phyloP scores from a whole-genome alignment of 2,329 filamentous ascomycete species.

The Neopestalotiopsis clavispora region DNA sequence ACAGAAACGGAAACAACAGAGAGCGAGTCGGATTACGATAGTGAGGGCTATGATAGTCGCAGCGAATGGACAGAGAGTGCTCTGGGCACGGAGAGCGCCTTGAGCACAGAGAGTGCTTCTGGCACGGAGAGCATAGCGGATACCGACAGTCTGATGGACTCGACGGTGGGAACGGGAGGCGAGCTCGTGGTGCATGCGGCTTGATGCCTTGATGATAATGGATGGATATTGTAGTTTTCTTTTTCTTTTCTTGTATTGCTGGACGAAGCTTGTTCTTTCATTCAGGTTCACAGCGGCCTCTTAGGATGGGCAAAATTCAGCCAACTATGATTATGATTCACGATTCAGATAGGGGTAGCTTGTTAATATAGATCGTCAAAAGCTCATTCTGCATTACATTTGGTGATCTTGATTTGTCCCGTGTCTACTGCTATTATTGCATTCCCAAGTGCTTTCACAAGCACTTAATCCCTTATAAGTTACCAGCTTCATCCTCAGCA shows the following conservation, averaged over 20 bases:
- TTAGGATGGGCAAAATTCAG: not conserved
- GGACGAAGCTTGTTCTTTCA: not conserved
- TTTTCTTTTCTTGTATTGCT: constrained; percentile 4
- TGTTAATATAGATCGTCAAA: not conserved
- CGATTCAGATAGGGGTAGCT: not conserved
- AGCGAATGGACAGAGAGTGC: constrained; percentile 55
- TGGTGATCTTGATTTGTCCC: not conserved
- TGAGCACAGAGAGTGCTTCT: constrained; percentile 38
- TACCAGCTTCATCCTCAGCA: too few relatives aligned
- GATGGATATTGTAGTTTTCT: not conserved
- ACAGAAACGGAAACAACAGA: constrained; percentile 30
- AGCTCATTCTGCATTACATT: not conserved
- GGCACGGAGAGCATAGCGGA: constrained; percentile 36
- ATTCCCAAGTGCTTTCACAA: not conserved
- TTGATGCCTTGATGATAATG: constrained; percentile 17
- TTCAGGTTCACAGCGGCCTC: not conserved
- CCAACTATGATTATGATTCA: constrained; percentile 11
- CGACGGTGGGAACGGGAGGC: constrained; percentile 32
- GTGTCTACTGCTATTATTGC: not conserved
- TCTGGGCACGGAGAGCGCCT: constrained; percentile 34
- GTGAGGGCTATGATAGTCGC: constrained; percentile 39
- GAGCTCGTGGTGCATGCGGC: constrained; percentile 42
- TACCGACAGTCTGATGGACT: constrained; percentile 32
- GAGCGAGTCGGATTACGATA: constrained; percentile 40
- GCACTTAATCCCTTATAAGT: too few relatives aligned